Base-by-base conservation (phyloP, 257 asterid genomes). In the Apocynum venetum region DNA sequence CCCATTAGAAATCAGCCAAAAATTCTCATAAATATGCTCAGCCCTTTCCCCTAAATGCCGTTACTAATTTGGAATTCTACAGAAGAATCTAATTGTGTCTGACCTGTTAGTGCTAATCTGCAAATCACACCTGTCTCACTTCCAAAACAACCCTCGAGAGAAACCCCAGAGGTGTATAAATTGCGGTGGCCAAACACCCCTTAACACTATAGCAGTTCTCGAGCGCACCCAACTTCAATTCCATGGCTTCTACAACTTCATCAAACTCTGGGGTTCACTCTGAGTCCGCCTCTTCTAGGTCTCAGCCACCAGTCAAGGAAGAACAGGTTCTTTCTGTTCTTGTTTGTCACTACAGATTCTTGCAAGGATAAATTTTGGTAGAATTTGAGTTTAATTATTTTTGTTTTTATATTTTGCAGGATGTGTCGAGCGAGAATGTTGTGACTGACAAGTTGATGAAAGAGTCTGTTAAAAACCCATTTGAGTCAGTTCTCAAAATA, bases 261-360 rank as follows among this genome's bases (percentile, higher is more conserved):
- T 80, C 80, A 36, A 76, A 76, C 47, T 80, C 82, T 15, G 75
- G 78, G 59, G 61, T 73, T 74, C 74, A 73, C 44, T 79, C 80
- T 14, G 83, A 76, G 44, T 74, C 75, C 51, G 83, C 61, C 40
- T 76, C 80, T 31, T 70, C 80, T 2, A 73, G 38, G 67, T n/a
- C 70, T 51, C 69, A 60, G 52, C 74, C 48, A 10, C 77, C 76
- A 15, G 51, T 69, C 41, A 80, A 80, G n/a, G 83, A 80, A 43
- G 80, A 80, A 51, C 80, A 75, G 83, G 83, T 80, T 19, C 19
- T 44, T 67, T 8, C 20, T 8, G 10, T 12, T 11, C 70, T 25
- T 41, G 15, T 63, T 49, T 20, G 2, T 11, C 8, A 8, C n/a
- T 47, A 4, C 3, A 15, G 57, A 38, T 71, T 47, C 46, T n/a